phyloP scores from a whole-genome alignment of 2,329 filamentous ascomycete genomes.

The Magnaporthiopsis poae region DNA sequence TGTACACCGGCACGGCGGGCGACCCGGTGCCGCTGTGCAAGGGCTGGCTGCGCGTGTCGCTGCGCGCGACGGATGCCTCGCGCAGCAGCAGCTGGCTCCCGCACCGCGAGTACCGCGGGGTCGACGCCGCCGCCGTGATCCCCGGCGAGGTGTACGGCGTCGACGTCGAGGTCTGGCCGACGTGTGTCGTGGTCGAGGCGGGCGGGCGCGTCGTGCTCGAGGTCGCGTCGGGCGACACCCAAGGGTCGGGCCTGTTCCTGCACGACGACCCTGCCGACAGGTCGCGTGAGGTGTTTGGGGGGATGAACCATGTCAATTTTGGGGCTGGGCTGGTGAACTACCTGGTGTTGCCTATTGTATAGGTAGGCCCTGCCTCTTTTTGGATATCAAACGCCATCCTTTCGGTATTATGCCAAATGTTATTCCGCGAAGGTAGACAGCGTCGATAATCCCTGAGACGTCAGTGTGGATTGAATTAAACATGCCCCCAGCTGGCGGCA shows the following conservation, averaged over 20 bases:
- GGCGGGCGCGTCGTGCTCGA: constrained; percentile 47
- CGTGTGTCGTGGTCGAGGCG: constrained; percentile 42
- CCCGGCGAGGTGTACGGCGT: constrained; percentile 47
- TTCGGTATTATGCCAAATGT: no score
- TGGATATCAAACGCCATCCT: no score
- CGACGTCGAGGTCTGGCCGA: constrained; percentile 57
- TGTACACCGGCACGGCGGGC: constrained; percentile 56
- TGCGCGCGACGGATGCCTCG: constrained; percentile 45
- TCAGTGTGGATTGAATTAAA: no score
- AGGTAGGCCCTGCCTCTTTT: no score
- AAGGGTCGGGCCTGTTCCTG: constrained; percentile 47
- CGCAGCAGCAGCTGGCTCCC: constrained; percentile 46
- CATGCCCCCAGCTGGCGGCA: no score
- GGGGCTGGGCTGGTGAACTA: constrained; percentile 39
- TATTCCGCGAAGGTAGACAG: no score
- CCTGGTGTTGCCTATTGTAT: constrained; percentile 41
- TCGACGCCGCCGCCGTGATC: constrained; percentile 44
- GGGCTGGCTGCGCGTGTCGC: constrained; percentile 51
- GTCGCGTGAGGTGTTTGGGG: constrained; percentile 46
- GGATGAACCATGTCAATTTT: constrained; percentile 45
- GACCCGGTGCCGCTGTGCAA: constrained; percentile 54
- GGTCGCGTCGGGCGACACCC: constrained; percentile 46
- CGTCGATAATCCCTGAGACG: no score
- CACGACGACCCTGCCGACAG: constrained; percentile 41
- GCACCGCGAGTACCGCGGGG: constrained; percentile 47